A percentile compares a stretch with the other conserved stretches of the same genome.
phyloP scores from a whole-genome alignment of 2,329 filamentous ascomycete genomes.

The Epicoccum nigrum region DNA sequence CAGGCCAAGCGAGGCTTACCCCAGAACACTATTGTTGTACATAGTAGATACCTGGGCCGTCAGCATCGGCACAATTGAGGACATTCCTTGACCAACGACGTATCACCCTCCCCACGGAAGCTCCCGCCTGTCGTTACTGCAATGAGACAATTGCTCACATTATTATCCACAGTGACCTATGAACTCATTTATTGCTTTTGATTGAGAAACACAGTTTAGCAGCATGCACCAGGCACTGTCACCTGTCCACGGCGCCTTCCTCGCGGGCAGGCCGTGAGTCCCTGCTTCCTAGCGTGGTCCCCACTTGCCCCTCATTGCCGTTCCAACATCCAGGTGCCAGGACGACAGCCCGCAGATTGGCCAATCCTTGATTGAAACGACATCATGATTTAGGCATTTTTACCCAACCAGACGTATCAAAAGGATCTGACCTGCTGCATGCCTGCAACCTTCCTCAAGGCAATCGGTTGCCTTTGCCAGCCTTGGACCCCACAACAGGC shows the following conservation, averaged over 20 bases:
- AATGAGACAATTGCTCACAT: neutral
- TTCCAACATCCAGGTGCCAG: conserved; percentile 5
- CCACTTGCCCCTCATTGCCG: conserved; percentile 2
- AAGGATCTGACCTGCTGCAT: no score
- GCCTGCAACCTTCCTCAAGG: neutral
- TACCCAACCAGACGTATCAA: no score
- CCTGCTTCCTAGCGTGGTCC: conserved; percentile 14
- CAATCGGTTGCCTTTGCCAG: neutral
- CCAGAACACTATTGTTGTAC: neutral
- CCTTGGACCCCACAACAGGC: conserved; percentile 12
- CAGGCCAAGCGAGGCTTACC: conserved; percentile 2
- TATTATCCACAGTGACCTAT: neutral
- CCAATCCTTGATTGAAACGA: conserved; percentile 2
- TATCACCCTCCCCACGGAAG: neutral
- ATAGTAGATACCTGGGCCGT: conserved; percentile 1
- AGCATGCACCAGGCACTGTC: conserved; percentile 5
- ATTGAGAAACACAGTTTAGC: neutral
- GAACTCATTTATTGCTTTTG: neutral
- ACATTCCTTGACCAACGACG: conserved; percentile 7
- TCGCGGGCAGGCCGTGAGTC: conserved; percentile 9
- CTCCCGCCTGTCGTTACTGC: conserved; percentile 2
- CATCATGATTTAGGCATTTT: conserved; percentile 3
- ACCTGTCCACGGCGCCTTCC: conserved; percentile 2
- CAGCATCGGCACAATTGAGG: conserved; percentile 3
- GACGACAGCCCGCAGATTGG: neutral